Percentiles rank a stretch among this genome's conserved stretches.
These are phyloP conservation scores for Aspergillus bombycis DNA, from an alignment of 2,329 filamentous ascomycete genomes.

Conservation along the genomic window DNA sequence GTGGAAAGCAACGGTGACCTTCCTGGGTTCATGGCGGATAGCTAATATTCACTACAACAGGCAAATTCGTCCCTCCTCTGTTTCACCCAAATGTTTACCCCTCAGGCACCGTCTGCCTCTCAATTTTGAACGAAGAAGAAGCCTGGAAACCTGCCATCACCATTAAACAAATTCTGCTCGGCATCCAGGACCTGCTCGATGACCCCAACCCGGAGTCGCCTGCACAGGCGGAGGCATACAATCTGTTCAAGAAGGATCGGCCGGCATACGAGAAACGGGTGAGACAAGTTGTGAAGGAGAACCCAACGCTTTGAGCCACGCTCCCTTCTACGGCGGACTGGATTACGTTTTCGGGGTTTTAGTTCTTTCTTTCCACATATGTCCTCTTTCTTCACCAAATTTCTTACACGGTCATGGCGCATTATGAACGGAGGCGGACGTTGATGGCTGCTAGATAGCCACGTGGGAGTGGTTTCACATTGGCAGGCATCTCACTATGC, in stretches of 20 bases:
- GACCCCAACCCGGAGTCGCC: conserved; percentile 97
- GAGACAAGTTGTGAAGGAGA: conserved; percentile 82
- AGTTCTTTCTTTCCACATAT: not conserved
- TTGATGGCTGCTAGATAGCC: not conserved
- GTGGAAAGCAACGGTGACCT: not conserved
- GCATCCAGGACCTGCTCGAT: conserved; percentile 93
- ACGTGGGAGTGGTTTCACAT: conserved; percentile 8
- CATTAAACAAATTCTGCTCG: conserved; percentile 94
- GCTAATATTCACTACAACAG: conserved; percentile 49
- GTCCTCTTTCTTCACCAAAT: not conserved
- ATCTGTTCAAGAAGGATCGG: conserved; percentile 89
- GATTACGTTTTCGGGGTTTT: not conserved
- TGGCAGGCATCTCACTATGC: not conserved
- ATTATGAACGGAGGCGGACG: not conserved
- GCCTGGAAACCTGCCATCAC: conserved; percentile 99
- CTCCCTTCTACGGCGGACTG: not conserved
- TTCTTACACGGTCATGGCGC: not conserved
- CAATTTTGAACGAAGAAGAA: conserved; percentile 97
- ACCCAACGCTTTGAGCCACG: conserved; percentile 68
- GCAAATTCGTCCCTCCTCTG: conserved; percentile 93
- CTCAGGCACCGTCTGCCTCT: conserved; percentile 94
- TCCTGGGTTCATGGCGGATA: not conserved
- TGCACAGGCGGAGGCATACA: conserved; percentile 96
- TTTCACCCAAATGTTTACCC: conserved; percentile 99
- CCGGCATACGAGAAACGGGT: conserved; percentile 87